Evolutionary conservation across 2,329 filamentous ascomycete genomes (phyloP), one percentile per base, ranked within the genome.

Genomic region (Allantophomopsis cytisporea): DNA sequence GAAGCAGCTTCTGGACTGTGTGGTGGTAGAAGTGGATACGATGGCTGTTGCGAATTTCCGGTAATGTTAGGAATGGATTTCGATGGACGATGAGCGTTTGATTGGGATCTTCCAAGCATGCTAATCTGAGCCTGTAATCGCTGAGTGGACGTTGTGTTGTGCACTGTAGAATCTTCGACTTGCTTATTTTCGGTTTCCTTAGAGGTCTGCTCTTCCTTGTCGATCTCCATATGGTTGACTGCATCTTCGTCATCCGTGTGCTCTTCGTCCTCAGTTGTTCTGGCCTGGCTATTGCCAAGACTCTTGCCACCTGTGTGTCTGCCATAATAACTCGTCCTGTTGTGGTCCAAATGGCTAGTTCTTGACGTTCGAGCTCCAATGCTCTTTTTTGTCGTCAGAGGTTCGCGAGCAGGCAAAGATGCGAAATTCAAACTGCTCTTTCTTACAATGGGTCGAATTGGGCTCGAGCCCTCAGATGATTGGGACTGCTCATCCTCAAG

Each of bases 371-470:
- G 71, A 15, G 72, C 69, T 13, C 80, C 87, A 52, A 87, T 75
- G 56, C 83, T 93, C 62, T 88, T 89, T 57, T 93, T 93, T 13
- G 74, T 75, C 23, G 78, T 76, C 39, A 96, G 66, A 30, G 89
- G 89, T 53, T 96, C 89, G 44, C 91, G 75, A 2, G 89, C 88
- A 21, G 91, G 91, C 11, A 98, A 68, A 14, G 91, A 86, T 31
- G 91, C 86, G 61, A 98, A 96, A 43, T 83, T 94, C 43, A 98
- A 70, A 56, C 89, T 96, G 60, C 88, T 94, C 67, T 96, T 96
- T 43, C 89, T 80, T 48, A 93, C 73, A 21, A 84, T 67, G 2
- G 82, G 81, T 48, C 84, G 72, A 37, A 83, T 76, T 0, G 83
- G 83, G 49, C 81, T 88, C 1, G 83, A 85, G 1, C 65, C 69